These are phyloP conservation scores for Yamadazyma membranifaciens DNA, from an alignment of 1,139 yeast genomes.

Conservation along the genomic window DNA sequence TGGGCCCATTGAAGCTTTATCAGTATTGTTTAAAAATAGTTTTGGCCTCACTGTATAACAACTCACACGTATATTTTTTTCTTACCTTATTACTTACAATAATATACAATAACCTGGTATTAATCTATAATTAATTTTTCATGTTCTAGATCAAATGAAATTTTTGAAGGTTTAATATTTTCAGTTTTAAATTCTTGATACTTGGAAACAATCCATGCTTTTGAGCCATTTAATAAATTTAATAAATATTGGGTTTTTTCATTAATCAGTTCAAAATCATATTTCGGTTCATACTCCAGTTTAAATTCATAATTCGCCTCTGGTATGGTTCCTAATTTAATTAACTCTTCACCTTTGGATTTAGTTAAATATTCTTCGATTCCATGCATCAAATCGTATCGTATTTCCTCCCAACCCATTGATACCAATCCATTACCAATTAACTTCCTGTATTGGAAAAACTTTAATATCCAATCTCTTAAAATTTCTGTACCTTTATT, in stretches of 20 bases:
- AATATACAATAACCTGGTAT: not conserved
- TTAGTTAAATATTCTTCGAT: slow-evolving; percentile 36
- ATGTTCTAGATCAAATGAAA: slow-evolving; percentile 29
- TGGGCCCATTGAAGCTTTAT: slow-evolving; percentile 27
- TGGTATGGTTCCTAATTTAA: slow-evolving; percentile 2
- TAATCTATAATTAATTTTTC: slow-evolving; percentile 15
- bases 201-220: slow-evolving; percentile 22
- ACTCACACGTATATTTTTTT: no score
- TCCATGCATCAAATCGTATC: slow-evolving; percentile 40
- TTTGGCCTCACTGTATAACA: slow-evolving; percentile 16
- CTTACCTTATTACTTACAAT: not conserved
- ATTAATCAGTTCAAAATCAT: slow-evolving; percentile 35
- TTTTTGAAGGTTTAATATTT: not conserved
- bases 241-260: slow-evolving; percentile 30
- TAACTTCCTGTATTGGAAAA: slow-evolving; percentile 40
- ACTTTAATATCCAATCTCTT: slow-evolving; percentile 34
- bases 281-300: slow-evolving; percentile 29
- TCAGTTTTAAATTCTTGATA: not conserved
- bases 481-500: slow-evolving; percentile 28
- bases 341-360: slow-evolving; percentile 29
- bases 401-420: slow-evolving; percentile 47
- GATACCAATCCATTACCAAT: slow-evolving; percentile 39
- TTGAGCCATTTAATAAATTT: slow-evolving; percentile 27
- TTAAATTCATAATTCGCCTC: not conserved
- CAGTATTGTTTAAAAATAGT: slow-evolving; percentile 22